Evolutionary conservation across 2,329 filamentous ascomycete species (phyloP), one percentile per base, ranked within the genome.

Genomic region (Pyrenophora teres): DNA sequence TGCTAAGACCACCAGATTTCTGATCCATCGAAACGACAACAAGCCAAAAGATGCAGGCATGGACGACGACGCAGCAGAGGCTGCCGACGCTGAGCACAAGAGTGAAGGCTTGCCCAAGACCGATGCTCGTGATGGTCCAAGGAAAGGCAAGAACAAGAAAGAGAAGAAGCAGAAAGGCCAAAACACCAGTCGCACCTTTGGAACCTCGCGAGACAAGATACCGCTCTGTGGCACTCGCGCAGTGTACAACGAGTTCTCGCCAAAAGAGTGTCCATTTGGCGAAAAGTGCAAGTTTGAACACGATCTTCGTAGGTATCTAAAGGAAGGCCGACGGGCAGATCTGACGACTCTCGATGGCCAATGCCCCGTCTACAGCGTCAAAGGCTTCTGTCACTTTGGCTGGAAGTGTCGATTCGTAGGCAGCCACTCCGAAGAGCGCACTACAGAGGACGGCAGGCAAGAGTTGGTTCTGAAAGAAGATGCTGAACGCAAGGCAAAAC

Each of bases 351-450:
- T 96, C 65, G 81, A 80, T 36, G 88, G 90, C 6, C 80, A 87
- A 56, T 99, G 94, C 68, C 93, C 92, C 0, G 83, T 96, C 7
- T 97, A 86, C 73, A 87, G 90, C 60, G 79, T 80, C 13, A 84
- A 87, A 58, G 92, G 92, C 10, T 84, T 81, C 56, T 99, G 94
- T 65, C 82, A 84, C 41, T 84, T 88, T 12, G 94, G 94, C 5
- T 99, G 93, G 92, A 96, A 93, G 72, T 99, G 94, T 72, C 88
- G 93, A 18, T 96, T 97, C 68, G 88, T 90, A 30, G 83, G 83
- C 57, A 95, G 90, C 57, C 94, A 99, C 75, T 94, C 91, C 64
- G 81, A 86, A 56, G 93, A 97, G 75, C 76, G 89, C 19, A 84
- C 89, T 59, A 85, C 80, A 16, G 86, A 87, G 46, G 92, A 96